phyloP scores from a whole-genome alignment of 495 filamentous ascomycete species.

The Cairneyella variabilis region DNA sequence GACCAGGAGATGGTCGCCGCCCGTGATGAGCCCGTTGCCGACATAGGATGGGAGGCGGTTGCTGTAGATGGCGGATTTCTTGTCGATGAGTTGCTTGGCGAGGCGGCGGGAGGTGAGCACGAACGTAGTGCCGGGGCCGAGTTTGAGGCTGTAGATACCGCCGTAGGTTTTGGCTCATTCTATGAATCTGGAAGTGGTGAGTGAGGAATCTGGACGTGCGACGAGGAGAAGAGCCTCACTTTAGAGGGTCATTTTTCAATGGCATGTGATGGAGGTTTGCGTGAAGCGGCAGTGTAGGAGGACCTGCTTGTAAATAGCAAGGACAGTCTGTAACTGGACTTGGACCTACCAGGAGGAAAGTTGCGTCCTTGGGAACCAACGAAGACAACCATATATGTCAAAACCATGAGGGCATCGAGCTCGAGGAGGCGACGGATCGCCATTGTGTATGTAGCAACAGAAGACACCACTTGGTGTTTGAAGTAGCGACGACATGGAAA shows the following conservation, averaged over 20 bases:
- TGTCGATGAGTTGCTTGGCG: slow-evolving; percentile 42
- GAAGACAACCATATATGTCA: background rate
- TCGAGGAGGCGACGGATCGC: background rate
- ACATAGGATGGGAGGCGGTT: slow-evolving; percentile 43
- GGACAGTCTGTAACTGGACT: background rate
- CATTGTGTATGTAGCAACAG: too few relatives aligned
- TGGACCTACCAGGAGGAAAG: slow-evolving; percentile 20
- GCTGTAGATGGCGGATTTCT: slow-evolving; percentile 39
- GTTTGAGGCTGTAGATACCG: slow-evolving; percentile 40
- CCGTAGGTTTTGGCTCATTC: slow-evolving; percentile 44
- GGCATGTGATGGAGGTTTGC: slow-evolving; percentile 40
- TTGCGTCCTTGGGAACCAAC: slow-evolving; percentile 13
- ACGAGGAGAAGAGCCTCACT: slow-evolving; percentile 19
- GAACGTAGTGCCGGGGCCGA: slow-evolving; percentile 31
- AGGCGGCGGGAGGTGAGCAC: slow-evolving; percentile 37
- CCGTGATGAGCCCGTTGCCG: slow-evolving; percentile 32
- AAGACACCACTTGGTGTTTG: too few relatives aligned
- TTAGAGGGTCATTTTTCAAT: slow-evolving; percentile 27
- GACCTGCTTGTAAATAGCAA: slow-evolving; percentile 24
- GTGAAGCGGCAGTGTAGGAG: slow-evolving; percentile 36
- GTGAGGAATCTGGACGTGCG: background rate
- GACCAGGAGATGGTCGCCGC: slow-evolving; percentile 40
- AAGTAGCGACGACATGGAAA: too few relatives aligned
- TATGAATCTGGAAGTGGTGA: slow-evolving; percentile 31
- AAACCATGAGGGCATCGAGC: background rate